A percentile compares a stretch with the other conserved stretches of the same genome.
Conservation (phyloP, 352 stramenopile genomes). For the Blastocystis sp. region DNA sequence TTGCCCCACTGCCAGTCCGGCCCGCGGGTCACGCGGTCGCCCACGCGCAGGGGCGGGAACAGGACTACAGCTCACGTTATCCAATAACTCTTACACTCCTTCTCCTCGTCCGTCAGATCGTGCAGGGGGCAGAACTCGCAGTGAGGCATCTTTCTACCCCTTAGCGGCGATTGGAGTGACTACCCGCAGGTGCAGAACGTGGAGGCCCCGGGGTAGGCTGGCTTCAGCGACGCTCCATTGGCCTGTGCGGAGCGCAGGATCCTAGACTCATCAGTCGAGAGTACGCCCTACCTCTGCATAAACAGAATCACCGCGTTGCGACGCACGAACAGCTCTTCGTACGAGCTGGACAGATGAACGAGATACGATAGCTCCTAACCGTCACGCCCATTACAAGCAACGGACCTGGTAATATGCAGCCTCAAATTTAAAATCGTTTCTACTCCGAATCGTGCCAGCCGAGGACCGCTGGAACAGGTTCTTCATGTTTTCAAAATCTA, state of each 20-base stretch:
- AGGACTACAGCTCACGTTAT: conserved; percentile 22
- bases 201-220: conserved; percentile 53
- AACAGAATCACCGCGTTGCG: conserved; percentile 65
- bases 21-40: conserved; percentile 49
- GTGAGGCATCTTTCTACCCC: conserved; percentile 55
- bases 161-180: background rate
- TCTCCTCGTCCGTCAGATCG: conserved; percentile 56
- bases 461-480: conserved; percentile 46
- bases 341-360: conserved; percentile 44
- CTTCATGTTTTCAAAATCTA: conserved; percentile 69
- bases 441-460: conserved; percentile 36
- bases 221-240: conserved; percentile 56
- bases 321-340: conserved; percentile 66
- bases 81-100: conserved; percentile 26
- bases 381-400: background rate
- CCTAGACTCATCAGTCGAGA: background rate
- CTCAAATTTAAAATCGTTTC: conserved; percentile 64
- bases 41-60: conserved; percentile 31
- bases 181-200: conserved; percentile 68
- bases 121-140: conserved; percentile 66
- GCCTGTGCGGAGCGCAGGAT: conserved; percentile 64
- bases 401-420: conserved; percentile 53
- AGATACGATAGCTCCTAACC: conserved; percentile 64
- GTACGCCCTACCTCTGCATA: conserved; percentile 41
- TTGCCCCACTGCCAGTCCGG: conserved; percentile 66